phyloP scores from a whole-genome alignment of 2,329 filamentous ascomycete species.

The Sclerotinia glacialis region DNA sequence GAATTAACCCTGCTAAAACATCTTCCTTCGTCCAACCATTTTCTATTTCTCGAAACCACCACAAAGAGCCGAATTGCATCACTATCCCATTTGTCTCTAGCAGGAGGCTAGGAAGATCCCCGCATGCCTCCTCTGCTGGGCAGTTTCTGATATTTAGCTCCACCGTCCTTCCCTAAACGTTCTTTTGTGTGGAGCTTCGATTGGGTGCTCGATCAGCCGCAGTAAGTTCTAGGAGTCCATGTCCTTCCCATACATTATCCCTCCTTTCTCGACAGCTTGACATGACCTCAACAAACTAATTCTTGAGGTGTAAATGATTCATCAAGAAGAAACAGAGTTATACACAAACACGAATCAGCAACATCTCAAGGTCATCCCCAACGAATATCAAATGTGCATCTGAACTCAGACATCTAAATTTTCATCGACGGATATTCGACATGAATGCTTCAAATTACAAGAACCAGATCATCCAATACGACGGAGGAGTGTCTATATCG shows the following conservation, averaged over 20 bases:
- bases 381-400: too few species aligned
- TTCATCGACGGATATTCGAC: too few species aligned
- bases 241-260: background rate
- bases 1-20: background rate
- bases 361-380: too few species aligned
- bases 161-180: too few species aligned
- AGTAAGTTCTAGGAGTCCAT: background rate
- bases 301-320: background rate
- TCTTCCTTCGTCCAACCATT: background rate
- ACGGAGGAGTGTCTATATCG: background rate
- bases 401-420: too few species aligned
- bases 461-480: background rate
- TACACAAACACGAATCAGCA: background rate
- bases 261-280: background rate
- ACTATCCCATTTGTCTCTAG: too few species aligned
- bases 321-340: background rate
- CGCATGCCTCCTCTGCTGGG: background rate
- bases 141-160: background rate
- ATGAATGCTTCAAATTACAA: background rate
- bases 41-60: background rate
- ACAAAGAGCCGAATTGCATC: too few species aligned
- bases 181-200: background rate
- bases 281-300: too few species aligned
- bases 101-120: too few species aligned
- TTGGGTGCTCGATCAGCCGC: background rate